Percentiles rank a stretch among this genome's conserved stretches.
Conservation (phyloP, 768 basidiomycete genomes). For the Coprinellus micaceus region DNA sequence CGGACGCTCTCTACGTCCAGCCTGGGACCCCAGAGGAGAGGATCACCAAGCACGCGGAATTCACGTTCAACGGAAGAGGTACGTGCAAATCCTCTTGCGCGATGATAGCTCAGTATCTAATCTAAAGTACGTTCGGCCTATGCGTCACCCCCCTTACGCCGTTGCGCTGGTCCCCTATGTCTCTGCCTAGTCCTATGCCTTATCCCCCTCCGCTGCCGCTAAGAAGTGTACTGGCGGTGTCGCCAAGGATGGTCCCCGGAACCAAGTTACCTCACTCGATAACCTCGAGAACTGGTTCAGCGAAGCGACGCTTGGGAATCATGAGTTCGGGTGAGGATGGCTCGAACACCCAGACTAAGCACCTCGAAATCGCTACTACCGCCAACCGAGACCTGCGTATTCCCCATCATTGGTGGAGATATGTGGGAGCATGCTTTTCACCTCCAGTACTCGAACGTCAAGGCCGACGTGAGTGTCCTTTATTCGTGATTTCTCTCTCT, state of each 20-base stretch:
- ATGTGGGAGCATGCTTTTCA: no score
- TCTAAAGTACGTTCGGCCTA: no score
- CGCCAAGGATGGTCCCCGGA: conserved; percentile 59
- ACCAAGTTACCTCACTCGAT: conserved; percentile 61
- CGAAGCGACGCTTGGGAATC: conserved; percentile 73
- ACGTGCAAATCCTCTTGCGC: no score
- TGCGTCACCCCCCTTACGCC: no score
- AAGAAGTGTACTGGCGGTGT: conserved; percentile 56
- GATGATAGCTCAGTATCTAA: no score
- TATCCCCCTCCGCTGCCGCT: conserved; percentile 48
- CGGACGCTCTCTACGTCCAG: conserved; percentile 72
- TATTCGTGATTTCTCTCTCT: not conserved
- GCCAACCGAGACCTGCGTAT: no score
- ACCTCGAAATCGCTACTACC: no score
- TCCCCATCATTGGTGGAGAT: no score
- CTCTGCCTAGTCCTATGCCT: no score
- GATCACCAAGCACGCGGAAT: conserved; percentile 83
- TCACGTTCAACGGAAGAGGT: conserved; percentile 98
- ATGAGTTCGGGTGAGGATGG: conserved; percentile 88
- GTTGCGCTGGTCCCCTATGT: not conserved
- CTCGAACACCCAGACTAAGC: no score
- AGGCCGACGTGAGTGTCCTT: conserved; percentile 28
- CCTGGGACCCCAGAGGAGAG: conserved; percentile 68
- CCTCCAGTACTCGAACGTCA: conserved; percentile 84
- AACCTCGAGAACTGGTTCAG: conserved; percentile 82